Conservation (phyloP, 2,329 filamentous ascomycete genomes). For the Dactylellina haptotyla region DNA sequence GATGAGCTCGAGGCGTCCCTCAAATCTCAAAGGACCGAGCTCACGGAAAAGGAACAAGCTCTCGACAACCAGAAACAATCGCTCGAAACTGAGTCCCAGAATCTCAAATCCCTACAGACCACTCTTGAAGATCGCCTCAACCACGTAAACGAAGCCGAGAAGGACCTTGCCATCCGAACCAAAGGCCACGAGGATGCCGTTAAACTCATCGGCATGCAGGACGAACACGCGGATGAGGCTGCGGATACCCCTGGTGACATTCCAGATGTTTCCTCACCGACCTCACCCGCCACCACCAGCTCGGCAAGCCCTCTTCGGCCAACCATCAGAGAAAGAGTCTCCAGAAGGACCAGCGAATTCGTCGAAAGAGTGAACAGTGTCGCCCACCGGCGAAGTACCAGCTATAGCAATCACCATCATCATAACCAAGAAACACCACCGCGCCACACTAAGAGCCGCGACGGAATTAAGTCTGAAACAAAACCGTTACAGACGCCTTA, state of each 20-base stretch:
- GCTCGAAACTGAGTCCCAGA: constrained; percentile 16
- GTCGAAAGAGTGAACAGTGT: constrained; percentile 26
- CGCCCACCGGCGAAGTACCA: constrained; percentile 26
- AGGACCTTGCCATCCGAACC: constrained; percentile 14
- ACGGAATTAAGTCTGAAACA: constrained; percentile 16
- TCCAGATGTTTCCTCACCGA: constrained; percentile 13
- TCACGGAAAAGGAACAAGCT: constrained; percentile 17
- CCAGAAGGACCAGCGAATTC: constrained; percentile 30
- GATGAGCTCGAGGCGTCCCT: constrained; percentile 25
- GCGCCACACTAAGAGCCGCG: constrained; percentile 29
- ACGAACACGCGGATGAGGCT: neutral
- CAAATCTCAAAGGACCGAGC: constrained; percentile 8
- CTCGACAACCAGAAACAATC: constrained; percentile 22
- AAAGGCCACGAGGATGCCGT: constrained; percentile 28
- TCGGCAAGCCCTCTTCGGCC: constrained; percentile 12
- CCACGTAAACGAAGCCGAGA: constrained; percentile 22
- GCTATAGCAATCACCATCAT: constrained; percentile 5
- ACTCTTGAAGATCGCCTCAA: constrained; percentile 38
- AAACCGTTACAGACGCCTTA: constrained; percentile 8
- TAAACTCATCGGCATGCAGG: constrained; percentile 10
- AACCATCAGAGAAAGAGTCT: constrained; percentile 33
- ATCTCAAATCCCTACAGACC: constrained; percentile 20
- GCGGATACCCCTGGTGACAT: constrained; percentile 1
- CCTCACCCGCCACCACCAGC: neutral
- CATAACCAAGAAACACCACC: neutral